phyloP scores from a whole-genome alignment of 2,329 filamentous ascomycete genomes.

The Verticillium nonalfalfae region DNA sequence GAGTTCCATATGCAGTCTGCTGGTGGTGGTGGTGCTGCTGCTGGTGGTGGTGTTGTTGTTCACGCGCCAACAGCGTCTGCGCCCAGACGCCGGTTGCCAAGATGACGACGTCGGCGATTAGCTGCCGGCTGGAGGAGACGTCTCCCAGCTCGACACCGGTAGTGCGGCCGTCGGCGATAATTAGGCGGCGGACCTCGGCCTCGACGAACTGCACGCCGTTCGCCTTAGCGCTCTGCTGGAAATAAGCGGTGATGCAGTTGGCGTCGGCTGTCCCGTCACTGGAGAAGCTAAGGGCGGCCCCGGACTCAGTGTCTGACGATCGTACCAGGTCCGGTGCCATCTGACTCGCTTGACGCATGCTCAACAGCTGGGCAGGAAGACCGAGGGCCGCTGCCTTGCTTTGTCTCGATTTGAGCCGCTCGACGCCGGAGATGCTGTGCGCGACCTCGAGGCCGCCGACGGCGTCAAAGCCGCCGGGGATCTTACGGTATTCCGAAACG shows the following conservation, averaged over 20 bases:
- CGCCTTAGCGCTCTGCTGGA: not conserved
- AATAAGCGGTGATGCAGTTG: constrained; percentile 2
- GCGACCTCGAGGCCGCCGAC: constrained; percentile 4
- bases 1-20: no score
- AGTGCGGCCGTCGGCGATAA: not conserved
- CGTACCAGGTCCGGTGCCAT: constrained; percentile 3
- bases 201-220: not conserved
- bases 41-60: not conserved
- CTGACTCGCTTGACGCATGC: not conserved
- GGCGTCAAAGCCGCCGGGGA: constrained; percentile 2
- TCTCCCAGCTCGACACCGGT: not conserved
- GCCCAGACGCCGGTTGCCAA: constrained; percentile 5
- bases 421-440: not conserved
- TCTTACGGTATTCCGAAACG: constrained; percentile 3
- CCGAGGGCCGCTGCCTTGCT: not conserved
- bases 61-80: not conserved
- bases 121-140: not conserved
- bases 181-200: not conserved
- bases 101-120: constrained; percentile 1
- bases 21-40: no score
- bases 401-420: not conserved
- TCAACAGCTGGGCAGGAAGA: not conserved
- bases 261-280: constrained; percentile 4
- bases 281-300: constrained; percentile 1
- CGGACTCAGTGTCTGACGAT: not conserved